Conservation (phyloP, 2,329 filamentous ascomycete genomes). For the Fusarium heterosporum region DNA sequence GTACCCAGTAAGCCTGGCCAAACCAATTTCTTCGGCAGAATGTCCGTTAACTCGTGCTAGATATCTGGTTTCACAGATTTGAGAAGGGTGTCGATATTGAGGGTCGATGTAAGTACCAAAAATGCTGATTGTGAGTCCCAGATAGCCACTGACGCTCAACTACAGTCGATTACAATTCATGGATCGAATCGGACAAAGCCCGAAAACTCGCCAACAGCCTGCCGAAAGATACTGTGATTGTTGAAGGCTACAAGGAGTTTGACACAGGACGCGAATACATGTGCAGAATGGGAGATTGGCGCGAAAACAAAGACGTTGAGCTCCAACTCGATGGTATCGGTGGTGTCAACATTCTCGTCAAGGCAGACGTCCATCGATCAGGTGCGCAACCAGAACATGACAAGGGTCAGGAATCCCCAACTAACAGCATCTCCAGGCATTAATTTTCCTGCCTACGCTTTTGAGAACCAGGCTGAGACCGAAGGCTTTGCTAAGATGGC, state of each 20-base stretch:
- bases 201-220: slow-evolving; percentile 78
- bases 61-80: slow-evolving; percentile 97
- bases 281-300: slow-evolving; percentile 91
- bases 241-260: slow-evolving; percentile 95
- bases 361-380: slow-evolving; percentile 95
- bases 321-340: slow-evolving; percentile 95
- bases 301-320: slow-evolving; percentile 90
- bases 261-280: slow-evolving; percentile 91
- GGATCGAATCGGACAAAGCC: slow-evolving; percentile 92
- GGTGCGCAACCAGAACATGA: slow-evolving; percentile 63
- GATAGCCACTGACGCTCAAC: slow-evolving; percentile 23
- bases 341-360: slow-evolving; percentile 96
- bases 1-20: slow-evolving; percentile 81
- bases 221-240: slow-evolving; percentile 84
- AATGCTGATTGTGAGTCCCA: neutral
- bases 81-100: slow-evolving; percentile 86
- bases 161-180: slow-evolving; percentile 97
- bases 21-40: neutral
- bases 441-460: slow-evolving; percentile 96
- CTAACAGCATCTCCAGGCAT: slow-evolving; percentile 71
- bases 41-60: slow-evolving; percentile 60
- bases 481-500: slow-evolving; percentile 99
- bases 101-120: slow-evolving; percentile 81
- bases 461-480: slow-evolving; percentile 98
- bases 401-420: neutral